Percentiles rank a stretch among this genome's conserved stretches.
These are phyloP conservation scores for Penicillium desertorum DNA, from an alignment of 495 filamentous ascomycete genomes.

Conservation along the genomic window DNA sequence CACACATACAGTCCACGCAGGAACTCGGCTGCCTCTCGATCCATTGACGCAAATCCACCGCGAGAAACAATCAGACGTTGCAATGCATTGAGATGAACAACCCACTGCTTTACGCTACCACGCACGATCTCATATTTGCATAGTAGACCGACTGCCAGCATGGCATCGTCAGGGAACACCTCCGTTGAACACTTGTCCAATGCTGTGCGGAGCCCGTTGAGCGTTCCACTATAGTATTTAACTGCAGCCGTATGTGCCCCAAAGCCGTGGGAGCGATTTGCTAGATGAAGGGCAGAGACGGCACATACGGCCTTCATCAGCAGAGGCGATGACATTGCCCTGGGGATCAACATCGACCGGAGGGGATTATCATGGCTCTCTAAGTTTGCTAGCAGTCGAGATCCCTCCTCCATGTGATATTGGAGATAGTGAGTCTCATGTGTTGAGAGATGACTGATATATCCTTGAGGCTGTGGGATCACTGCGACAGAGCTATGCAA, in stretches of 20 bases:
- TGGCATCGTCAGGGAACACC: slow-evolving; percentile 34
- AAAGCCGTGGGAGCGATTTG: slow-evolving; percentile 35
- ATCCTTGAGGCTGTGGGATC: slow-evolving; percentile 17
- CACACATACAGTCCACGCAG: slow-evolving; percentile 41
- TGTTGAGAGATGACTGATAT: slow-evolving; percentile 34
- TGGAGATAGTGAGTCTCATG: slow-evolving; percentile 45
- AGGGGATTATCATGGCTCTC: slow-evolving; percentile 45
- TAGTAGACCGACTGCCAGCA: slow-evolving; percentile 44
- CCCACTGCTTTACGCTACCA: slow-evolving; percentile 47
- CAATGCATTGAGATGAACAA: slow-evolving; percentile 42
- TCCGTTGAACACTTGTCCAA: slow-evolving; percentile 25
- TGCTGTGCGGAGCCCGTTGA: slow-evolving; percentile 36
- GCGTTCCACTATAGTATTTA: slow-evolving; percentile 40
- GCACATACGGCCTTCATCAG: slow-evolving; percentile 47
- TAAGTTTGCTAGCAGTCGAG: slow-evolving; percentile 42
- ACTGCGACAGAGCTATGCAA: slow-evolving; percentile 2
- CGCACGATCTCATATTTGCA: slow-evolving; percentile 49
- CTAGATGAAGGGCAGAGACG: slow-evolving; percentile 44
- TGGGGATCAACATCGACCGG: slow-evolving; percentile 42
- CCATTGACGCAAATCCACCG: slow-evolving; percentile 37
- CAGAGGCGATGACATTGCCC: slow-evolving; percentile 44
- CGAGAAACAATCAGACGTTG: slow-evolving; percentile 41
- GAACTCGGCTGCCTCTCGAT: slow-evolving; percentile 39
- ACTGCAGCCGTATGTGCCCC: slow-evolving; percentile 36
- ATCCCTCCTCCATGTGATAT: slow-evolving; percentile 45